Percentiles rank a stretch among this genome's conserved stretches.
These are phyloP conservation scores for Plectosphaerella plurivora DNA, from an alignment of 2,329 filamentous ascomycete genomes.

Conservation along the genomic window DNA sequence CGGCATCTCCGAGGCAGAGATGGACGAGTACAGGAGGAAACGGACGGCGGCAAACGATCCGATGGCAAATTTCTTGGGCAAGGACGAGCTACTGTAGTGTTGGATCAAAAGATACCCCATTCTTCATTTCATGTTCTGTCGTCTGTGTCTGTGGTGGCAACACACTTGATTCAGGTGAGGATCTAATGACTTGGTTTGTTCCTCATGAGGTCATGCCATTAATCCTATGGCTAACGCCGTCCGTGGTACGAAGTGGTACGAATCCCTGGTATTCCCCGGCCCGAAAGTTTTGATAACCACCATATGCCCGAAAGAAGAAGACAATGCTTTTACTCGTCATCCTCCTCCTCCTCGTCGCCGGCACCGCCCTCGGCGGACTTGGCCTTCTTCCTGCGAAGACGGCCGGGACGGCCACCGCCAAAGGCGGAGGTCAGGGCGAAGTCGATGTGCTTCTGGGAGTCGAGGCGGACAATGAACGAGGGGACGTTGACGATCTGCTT, in stretches of 20 bases:
- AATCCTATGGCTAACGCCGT: conserved; percentile 48
- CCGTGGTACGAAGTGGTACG: conserved; percentile 44
- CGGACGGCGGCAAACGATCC: conserved; percentile 73
- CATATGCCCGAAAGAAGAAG: conserved; percentile 11
- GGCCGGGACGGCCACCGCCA: conserved; percentile 92
- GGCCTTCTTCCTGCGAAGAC: conserved; percentile 99
- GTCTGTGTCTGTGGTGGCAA: background rate
- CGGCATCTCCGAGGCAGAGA: conserved; percentile 74
- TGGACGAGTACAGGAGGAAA: conserved; percentile 81
- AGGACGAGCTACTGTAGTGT: conserved; percentile 54
- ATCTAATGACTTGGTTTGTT: background rate
- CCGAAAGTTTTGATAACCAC: conserved; percentile 13
- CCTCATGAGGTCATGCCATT: conserved; percentile 34
- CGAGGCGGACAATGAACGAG: conserved; percentile 98
- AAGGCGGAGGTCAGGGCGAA: conserved; percentile 97
- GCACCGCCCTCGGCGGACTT: conserved; percentile 86
- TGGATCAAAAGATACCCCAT: conserved; percentile 7
- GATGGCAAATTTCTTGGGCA: conserved; percentile 77
- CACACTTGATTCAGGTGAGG: background rate
- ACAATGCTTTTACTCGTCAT: conserved; percentile 60
- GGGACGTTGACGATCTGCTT: conserved; percentile 99
- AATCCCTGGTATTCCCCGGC: conserved; percentile 31
- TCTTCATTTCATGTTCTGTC: background rate
- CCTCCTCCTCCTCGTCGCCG: conserved; percentile 78
- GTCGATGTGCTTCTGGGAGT: conserved; percentile 99